phyloP scores from a whole-genome alignment of 176 grass and related monocot genomes.

The Oryza rufipogon region DNA sequence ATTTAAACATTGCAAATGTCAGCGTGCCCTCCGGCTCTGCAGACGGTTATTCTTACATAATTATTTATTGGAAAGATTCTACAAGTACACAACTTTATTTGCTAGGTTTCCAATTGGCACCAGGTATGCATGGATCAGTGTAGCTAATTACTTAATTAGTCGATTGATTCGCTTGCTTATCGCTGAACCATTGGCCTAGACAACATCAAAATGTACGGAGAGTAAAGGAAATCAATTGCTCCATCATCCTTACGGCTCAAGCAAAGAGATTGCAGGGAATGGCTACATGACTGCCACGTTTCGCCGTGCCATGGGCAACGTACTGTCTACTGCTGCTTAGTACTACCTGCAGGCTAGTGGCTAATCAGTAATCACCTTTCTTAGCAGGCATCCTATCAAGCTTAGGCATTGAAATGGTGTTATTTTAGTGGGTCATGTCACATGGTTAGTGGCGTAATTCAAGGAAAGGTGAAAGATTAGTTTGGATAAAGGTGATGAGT shows the following conservation, averaged over 20 bases:
- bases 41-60: not conserved
- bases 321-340: slow-evolving; percentile 20
- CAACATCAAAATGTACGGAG: slow-evolving; percentile 25
- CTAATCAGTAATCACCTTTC: slow-evolving; percentile 27
- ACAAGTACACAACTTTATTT: slow-evolving; percentile 41
- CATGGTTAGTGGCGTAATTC: slow-evolving; percentile 60
- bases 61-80: slow-evolving; percentile 53
- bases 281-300: slow-evolving; percentile 41
- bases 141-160: slow-evolving; percentile 25
- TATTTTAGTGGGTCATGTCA: slow-evolving; percentile 44
- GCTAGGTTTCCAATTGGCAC: slow-evolving; percentile 45
- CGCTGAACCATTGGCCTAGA: slow-evolving; percentile 7
- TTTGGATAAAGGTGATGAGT: slow-evolving; percentile 37
- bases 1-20: slow-evolving; percentile 1
- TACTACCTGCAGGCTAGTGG: slow-evolving; percentile 33
- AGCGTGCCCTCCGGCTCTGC: not conserved
- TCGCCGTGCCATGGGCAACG: slow-evolving; percentile 54
- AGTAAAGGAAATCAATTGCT: slow-evolving; percentile 15
- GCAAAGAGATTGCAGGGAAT: not conserved
- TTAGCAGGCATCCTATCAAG: slow-evolving; percentile 32
- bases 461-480: slow-evolving; percentile 45
- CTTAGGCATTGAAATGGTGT: slow-evolving; percentile 34
- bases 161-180: slow-evolving; percentile 38
- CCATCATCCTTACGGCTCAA: slow-evolving; percentile 16
- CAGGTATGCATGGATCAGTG: slow-evolving; percentile 24